Base-by-base conservation (phyloP, 805 yeast species). In the Wickerhamomyces hampshirensis region DNA sequence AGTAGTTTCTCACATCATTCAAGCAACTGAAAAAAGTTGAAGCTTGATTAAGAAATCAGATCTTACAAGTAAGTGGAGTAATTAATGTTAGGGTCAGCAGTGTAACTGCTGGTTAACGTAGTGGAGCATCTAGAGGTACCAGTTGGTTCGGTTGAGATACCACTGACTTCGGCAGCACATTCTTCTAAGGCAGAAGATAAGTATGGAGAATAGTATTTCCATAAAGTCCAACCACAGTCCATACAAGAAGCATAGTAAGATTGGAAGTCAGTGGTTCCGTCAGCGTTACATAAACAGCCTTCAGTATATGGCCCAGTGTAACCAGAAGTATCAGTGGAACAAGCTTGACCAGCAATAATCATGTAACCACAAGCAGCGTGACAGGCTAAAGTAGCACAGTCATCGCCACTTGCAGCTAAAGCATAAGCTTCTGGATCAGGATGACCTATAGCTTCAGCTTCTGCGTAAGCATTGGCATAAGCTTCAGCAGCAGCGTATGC, bases 51-150 rank as follows among this genome's bases (percentile, higher is more conserved):
- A 21, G 24, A 11, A 7, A 21, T 21, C 24, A 21, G 24, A 21
- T n/a, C n/a, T n/a, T n/a, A n/a, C 45, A 31, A 59, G 66, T 47
- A 68, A 59, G 53, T 64, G 60, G 57, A 49, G 62, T 27, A 42
- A 48, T 36, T 21, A 23, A 38, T 31, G 23, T 28, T 23, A 12
- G 12, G 18, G 14, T 39, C 44, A 29, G 30, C 18, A 18, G 37
- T 18, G 27, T 38, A 44, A 21, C 23, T 17, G 37, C 17, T 43
- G 32, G 42, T 28, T 48, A 28, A 48, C 39, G 46, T 37, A 35
- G 40, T 52, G 36, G 52, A 29, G 28, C 33, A 39, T 46, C 62
- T 53, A 4, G 34, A 15, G 9, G 60, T 51, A 35, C 60, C 62
- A 21, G 63, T 59, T 42, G 63, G 62, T 11, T 45, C 39, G 18